Conservation (phyloP, 495 filamentous ascomycete species). For the Annulohypoxylon stygium region DNA sequence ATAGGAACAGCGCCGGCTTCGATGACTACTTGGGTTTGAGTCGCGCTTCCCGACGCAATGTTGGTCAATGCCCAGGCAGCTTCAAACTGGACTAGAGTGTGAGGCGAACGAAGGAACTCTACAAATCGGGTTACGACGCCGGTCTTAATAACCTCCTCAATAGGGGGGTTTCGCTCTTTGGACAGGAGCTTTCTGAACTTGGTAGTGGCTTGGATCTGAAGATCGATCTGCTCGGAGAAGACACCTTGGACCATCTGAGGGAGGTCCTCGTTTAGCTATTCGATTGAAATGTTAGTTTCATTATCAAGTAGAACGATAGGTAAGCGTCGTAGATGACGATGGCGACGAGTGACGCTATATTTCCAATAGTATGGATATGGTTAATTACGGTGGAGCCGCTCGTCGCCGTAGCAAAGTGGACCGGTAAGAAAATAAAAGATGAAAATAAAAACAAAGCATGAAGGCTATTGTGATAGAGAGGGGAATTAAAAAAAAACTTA, state of each 20-base stretch:
- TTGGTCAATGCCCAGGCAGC: conserved; percentile 99
- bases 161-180: conserved; percentile 99
- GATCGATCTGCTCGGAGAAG: conserved; percentile 98
- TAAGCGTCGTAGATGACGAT: conserved; percentile 13
- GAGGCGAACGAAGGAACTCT: conserved; percentile 96
- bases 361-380: conserved; percentile 6
- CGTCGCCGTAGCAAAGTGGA: conserved; percentile 27
- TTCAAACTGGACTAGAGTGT: conserved; percentile 99
- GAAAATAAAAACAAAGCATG: conserved; percentile 23
- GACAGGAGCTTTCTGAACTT: conserved; percentile 98
- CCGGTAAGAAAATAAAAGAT: conserved; percentile 8
- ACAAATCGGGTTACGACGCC: conserved; percentile 98
- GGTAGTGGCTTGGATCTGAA: conserved; percentile 98
- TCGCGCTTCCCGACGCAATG: conserved; percentile 96
- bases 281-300: conserved; percentile 51
- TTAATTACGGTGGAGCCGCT: conserved; percentile 26
- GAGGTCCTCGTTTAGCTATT: conserved; percentile 95
- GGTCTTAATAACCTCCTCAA: conserved; percentile 99
- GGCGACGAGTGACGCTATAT: conserved; percentile 9
- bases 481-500: conserved; percentile 65
- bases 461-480: background rate
- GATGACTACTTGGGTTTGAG: conserved; percentile 98
- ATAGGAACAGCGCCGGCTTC: conserved; percentile 98
- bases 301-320: conserved; percentile 33
- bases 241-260: conserved; percentile 98